Evolutionary conservation across 352 stramenopile genomes (phyloP), one percentile per base, ranked within the genome.

Genomic region (Pythium plurisporium): DNA sequence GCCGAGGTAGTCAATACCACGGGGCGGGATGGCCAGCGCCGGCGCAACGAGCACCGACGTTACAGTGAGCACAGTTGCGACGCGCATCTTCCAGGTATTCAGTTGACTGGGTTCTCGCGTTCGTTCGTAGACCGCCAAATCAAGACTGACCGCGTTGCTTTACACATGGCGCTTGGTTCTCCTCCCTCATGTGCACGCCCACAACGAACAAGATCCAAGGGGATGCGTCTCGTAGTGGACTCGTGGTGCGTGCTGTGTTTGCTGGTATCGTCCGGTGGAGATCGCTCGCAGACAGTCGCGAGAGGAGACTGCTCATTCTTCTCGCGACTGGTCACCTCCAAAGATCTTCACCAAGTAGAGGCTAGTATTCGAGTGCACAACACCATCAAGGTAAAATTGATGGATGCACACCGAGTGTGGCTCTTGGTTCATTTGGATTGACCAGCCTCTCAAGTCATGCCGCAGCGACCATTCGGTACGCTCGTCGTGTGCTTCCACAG

Each of bases 371-470:
- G n/a, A n/a, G n/a, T n/a, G n/a, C n/a, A n/a, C n/a, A n/a, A n/a
- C n/a, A n/a, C n/a, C n/a, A n/a, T n/a, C n/a, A n/a, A n/a, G n/a
- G n/a, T n/a, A n/a, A n/a, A n/a, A n/a, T n/a, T n/a, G n/a, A n/a
- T n/a, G n/a, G n/a, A n/a, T n/a, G n/a, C n/a, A n/a, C n/a, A n/a
- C n/a, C n/a, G n/a, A n/a, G n/a, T n/a, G n/a, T 96, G 97, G 41
- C 85, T 86, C 17, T 79, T 96, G 55, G 91, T n/a, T n/a, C n/a
- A 97, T 57, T 90, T 91, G 23, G 83, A 86, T 22, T 69, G 77
- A 14, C 76, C 80, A 20, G 71, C 82, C 3, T 81, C 79, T 10
- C 74, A 81, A 54, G 69, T 53, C 69, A 76, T 46, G 73, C 79
- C 14, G 75, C 76, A 5, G 77, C 87, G 59, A 88, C 72, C 4